Evolutionary conservation across 2,329 filamentous ascomycete species (phyloP).

Genomic region (Myriosclerotinia scirpicola): DNA sequence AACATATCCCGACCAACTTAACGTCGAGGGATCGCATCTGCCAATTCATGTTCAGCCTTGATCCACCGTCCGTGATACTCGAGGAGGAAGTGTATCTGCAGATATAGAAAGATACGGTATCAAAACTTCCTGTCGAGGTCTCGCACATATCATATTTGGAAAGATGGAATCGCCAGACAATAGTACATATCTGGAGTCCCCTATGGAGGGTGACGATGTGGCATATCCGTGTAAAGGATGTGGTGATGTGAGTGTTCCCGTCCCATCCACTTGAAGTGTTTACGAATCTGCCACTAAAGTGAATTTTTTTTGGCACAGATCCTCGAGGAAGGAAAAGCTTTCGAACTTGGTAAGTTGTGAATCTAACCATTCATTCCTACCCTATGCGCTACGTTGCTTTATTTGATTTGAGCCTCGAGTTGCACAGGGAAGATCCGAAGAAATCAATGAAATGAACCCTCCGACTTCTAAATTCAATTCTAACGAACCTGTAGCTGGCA

Average conservation of each 20-base stretch:
- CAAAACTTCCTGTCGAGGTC: slow-evolving; percentile 25
- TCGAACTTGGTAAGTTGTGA: slow-evolving; percentile 76
- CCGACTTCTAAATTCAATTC: slow-evolving; percentile 25
- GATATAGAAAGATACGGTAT: slow-evolving; percentile 26
- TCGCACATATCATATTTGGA: slow-evolving; percentile 24
- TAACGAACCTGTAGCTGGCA: slow-evolving; percentile 65
- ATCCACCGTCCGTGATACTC: slow-evolving; percentile 28
- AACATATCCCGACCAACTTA: slow-evolving; percentile 21
- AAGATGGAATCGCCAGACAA: slow-evolving; percentile 55
- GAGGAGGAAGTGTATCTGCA: slow-evolving; percentile 34
- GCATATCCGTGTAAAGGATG: slow-evolving; percentile 88
- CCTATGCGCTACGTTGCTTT: slow-evolving; percentile 19
- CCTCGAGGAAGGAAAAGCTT: slow-evolving; percentile 96
- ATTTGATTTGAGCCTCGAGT: slow-evolving; percentile 24
- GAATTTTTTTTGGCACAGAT: slow-evolving; percentile 58
- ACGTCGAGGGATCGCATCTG: slow-evolving; percentile 34
- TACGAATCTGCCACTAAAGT: slow-evolving; percentile 30
- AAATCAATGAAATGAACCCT: slow-evolving; percentile 19
- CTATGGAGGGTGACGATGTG: slow-evolving; percentile 70
- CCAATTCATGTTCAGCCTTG: slow-evolving; percentile 34
- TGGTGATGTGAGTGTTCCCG: slow-evolving; percentile 67
- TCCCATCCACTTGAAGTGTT: slow-evolving; percentile 15
- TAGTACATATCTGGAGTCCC: slow-evolving; percentile 51
- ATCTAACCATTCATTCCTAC: slow-evolving; percentile 2
- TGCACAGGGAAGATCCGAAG: slow-evolving; percentile 18